A percentile compares a stretch with the other conserved stretches of the same genome.
Conservation (phyloP, 441 rosid genomes). For the Corymbia citriodora region DNA sequence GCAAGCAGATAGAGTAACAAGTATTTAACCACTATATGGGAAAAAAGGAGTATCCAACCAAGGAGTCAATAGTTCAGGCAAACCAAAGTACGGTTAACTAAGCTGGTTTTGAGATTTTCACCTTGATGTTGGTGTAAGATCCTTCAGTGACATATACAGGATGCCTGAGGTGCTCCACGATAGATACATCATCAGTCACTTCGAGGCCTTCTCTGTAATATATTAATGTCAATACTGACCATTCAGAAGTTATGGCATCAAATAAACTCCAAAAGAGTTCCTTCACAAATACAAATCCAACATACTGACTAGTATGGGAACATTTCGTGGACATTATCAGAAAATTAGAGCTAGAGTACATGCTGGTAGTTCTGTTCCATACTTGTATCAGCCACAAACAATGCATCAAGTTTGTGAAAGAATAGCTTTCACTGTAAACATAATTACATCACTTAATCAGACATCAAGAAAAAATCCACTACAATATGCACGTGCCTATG, state of each 20-base stretch:
- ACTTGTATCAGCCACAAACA: background rate
- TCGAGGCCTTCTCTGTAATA: slow-evolving; percentile 68
- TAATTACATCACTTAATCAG: background rate
- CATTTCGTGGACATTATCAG: background rate
- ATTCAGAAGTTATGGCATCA: background rate
- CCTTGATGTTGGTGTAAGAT: slow-evolving; percentile 94
- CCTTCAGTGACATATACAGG: slow-evolving; percentile 88
- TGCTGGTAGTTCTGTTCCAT: background rate
- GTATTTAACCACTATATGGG: too few relatives aligned
- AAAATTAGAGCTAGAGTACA: background rate
- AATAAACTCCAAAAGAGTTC: background rate
- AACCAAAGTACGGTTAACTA: background rate
- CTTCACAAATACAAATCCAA: background rate
- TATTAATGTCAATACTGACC: background rate
- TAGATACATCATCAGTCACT: slow-evolving; percentile 93
- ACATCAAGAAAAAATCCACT: background rate
- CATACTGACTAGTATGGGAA: background rate
- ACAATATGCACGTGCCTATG: background rate
- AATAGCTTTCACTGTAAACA: background rate
- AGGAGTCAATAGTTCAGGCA: background rate
- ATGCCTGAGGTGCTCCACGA: slow-evolving; percentile 85
- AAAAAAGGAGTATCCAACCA: background rate
- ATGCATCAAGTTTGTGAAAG: background rate
- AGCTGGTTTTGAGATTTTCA: slow-evolving; percentile 1
- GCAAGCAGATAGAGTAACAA: background rate